These are phyloP conservation scores for Plenodomus tracheiphilus DNA, from an alignment of 2,329 filamentous ascomycete genomes.

Conservation along the genomic window DNA sequence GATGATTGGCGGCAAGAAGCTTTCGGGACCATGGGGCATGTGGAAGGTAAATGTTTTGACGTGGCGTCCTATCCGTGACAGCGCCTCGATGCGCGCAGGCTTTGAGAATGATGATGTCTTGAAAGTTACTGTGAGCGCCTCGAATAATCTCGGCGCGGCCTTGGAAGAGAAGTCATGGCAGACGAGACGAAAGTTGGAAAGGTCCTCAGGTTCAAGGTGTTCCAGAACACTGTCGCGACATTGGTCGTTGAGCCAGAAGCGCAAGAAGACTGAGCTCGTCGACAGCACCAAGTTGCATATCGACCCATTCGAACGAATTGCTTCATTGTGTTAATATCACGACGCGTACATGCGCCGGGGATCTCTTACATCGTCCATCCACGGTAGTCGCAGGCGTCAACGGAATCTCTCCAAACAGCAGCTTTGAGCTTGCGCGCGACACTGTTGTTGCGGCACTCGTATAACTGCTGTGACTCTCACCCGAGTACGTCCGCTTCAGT, in stretches of 20 bases:
- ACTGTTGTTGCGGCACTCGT: conserved; percentile 36
- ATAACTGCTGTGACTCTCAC: conserved; percentile 44
- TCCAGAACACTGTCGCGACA: conserved; percentile 52
- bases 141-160: conserved; percentile 70
- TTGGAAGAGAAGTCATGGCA: conserved; percentile 72
- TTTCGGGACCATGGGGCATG: conserved; percentile 75
- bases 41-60: conserved; percentile 78
- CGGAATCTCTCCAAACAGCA: conserved; percentile 56
- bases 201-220: conserved; percentile 46
- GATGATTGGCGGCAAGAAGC: conserved; percentile 81
- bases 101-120: conserved; percentile 75
- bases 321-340: conserved; percentile 35
- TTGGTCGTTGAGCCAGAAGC: conserved; percentile 54
- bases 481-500: conserved; percentile 45
- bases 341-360: conserved; percentile 5
- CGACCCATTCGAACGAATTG: conserved; percentile 50
- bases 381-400: conserved; percentile 45
- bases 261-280: conserved; percentile 53
- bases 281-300: conserved; percentile 55
- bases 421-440: conserved; percentile 44
- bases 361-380: conserved; percentile 42
- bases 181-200: conserved; percentile 62
- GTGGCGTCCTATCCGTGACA: conserved; percentile 76
- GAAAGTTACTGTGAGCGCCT: conserved; percentile 70
- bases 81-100: conserved; percentile 70